Conservation (phyloP, 2,329 filamentous ascomycete genomes). For the Diaporthe destruens region DNA sequence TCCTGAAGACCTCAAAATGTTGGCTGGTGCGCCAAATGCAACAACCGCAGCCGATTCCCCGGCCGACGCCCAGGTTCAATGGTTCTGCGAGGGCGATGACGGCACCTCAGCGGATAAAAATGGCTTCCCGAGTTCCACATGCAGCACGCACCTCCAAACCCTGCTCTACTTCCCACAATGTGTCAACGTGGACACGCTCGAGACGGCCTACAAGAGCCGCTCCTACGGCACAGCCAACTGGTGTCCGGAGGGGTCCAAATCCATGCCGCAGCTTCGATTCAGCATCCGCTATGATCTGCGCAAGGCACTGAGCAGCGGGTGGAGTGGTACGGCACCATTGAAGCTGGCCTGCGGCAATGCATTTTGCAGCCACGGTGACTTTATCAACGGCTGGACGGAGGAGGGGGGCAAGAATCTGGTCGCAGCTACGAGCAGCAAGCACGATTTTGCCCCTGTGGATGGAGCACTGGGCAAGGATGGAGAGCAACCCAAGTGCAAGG, state of each 20-base stretch:
- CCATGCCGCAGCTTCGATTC: slow-evolving; percentile 59
- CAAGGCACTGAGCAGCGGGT: slow-evolving; percentile 54
- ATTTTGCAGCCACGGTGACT: slow-evolving; percentile 59
- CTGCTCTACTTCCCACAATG: slow-evolving; percentile 63
- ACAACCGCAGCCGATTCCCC: slow-evolving; percentile 50
- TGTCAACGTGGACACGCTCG: slow-evolving; percentile 50
- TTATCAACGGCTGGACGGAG: slow-evolving; percentile 60
- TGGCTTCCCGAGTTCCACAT: slow-evolving; percentile 77
- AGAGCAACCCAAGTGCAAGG: slow-evolving; percentile 51
- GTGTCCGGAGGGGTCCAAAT: slow-evolving; percentile 55
- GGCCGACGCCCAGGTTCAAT: slow-evolving; percentile 44
- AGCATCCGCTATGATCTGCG: slow-evolving; percentile 58
- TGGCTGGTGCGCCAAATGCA: slow-evolving; percentile 55
- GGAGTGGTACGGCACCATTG: slow-evolving; percentile 55
- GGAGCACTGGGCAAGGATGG: slow-evolving; percentile 52
- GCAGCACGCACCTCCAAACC: slow-evolving; percentile 70
- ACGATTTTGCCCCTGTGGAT: slow-evolving; percentile 50
- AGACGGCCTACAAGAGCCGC: slow-evolving; percentile 48
- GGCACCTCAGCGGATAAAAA: slow-evolving; percentile 69
- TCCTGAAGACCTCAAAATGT: slow-evolving; percentile 45
- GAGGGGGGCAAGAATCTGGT: slow-evolving; percentile 58
- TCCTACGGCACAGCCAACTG: slow-evolving; percentile 51
- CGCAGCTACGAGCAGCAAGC: slow-evolving; percentile 47
- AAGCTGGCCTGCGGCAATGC: slow-evolving; percentile 54
- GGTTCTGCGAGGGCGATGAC: slow-evolving; percentile 44